Base-by-base conservation (phyloP, 2,329 filamentous ascomycete genomes). In the Alternaria sp. region DNA sequence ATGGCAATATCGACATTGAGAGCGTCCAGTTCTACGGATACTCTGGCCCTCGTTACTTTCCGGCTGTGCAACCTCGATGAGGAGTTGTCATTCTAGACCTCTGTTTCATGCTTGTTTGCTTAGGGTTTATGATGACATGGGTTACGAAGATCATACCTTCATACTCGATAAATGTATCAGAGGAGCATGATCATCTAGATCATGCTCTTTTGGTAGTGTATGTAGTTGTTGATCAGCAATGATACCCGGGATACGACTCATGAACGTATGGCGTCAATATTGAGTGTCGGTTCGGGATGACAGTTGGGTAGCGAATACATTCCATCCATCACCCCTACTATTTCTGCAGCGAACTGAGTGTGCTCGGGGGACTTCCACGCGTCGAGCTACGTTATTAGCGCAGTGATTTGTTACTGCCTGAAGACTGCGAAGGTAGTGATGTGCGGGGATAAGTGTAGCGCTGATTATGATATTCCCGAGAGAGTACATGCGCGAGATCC, bases 1-100 rank as follows among this genome's bases (percentile, higher is more conserved):
- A 89, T 48, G 84, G 86, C 4, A 96, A 96, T 71, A 96, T 97
- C 65, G 93, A 97, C 74, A 93, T 98, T 39, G 91, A 97, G 77
- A 92, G 90, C 46, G 89, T 97, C 24, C 86, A 93, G 59, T 91
- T 89, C 1, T 89, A 91, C 71, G 94, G 94, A 0, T 97, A 89
- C 78, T 91, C 92, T 0, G 94, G 94, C 5, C 91, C 92, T 9
- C 87, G 94, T 61, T 97, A 89, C 77, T 95, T 96, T 72, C 92
- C 92, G 7, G 86, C 89, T 3, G 80, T 89, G 28, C 84, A 90
- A 44, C 59, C 65, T n/a, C 65, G 74, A 42, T 76, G 61, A 30
- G 2, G 26, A 41, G 3, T 4, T 49, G 7, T 39, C 22, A 8
- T 44, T 32, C 34, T 18, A 41, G 12, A 28, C 32, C 26, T 41